Evolutionary conservation across 208 protist species (phyloP), one percentile per base, ranked within the genome.

Genomic region (Trypanosoma melophagium): DNA sequence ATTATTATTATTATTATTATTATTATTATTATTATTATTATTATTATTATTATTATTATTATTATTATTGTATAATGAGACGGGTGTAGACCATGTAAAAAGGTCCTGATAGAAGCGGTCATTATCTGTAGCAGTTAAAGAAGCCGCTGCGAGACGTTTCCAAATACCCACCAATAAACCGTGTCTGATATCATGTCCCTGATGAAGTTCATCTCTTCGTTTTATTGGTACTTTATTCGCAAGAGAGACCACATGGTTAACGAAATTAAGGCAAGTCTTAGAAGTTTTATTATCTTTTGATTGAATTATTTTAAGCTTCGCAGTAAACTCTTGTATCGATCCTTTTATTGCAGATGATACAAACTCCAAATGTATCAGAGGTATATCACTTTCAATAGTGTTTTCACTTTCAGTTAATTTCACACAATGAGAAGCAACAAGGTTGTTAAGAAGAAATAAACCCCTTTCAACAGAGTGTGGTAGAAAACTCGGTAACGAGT

Each of bases 381-480:
- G 69, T 40, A 68, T 58, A 17, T 28, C 21, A 14, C 44, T 47
- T n/a, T 14, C 35, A 31, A 13, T 22, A 45, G 22, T 13, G 31
- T 44, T 14, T 19, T 16, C 38, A 53, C 42, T 51, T 7, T 50
- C 38, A 49, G 12, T 21, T 44, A 57, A 22, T 8, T 4, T 14
- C 21, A 42, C 28, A 64, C 68, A 68, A 7, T 21, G 41, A 0
- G 21, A 38, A 35, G 70, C 61, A 41, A 61, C 12, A 60, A 61
- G 25, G 44, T 0, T 53, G 57, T 75, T 75, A n/a, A 75, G 16
- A 45, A 67, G 5, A 63, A 75, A 75, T 10, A 75, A 31, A 50
- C 69, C 61, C 0, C 57, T 22, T 41, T 75, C 69, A 59, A 75
- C n/a, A 25, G 62, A 69, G 25, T 35, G 22, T 17, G 45, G 24